phyloP scores from a whole-genome alignment of 257 asterid species.

The Parsonsia alboflavescens region DNA sequence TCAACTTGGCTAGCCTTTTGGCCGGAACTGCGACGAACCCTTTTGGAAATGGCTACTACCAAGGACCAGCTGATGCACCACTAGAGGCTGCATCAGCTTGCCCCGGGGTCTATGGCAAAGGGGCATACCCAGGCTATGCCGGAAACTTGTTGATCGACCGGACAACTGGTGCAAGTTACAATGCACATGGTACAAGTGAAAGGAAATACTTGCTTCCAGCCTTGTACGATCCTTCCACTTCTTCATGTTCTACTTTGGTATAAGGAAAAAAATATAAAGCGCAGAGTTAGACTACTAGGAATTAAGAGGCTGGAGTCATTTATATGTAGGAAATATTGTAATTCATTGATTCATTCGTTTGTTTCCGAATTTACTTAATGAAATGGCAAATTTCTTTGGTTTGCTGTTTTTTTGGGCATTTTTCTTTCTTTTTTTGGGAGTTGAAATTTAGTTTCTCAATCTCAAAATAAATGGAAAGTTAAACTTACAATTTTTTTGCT shows the following conservation, averaged over 20 bases:
- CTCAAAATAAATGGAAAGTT: too few relatives aligned
- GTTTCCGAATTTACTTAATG: neutral
- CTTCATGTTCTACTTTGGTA: conserved; percentile 59
- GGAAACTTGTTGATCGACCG: conserved; percentile 58
- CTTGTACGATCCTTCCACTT: conserved; percentile 54
- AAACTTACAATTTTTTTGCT: too few relatives aligned
- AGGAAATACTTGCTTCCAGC: conserved; percentile 71
- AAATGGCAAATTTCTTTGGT: conserved; percentile 18
- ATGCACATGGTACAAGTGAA: conserved; percentile 56
- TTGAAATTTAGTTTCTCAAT: too few relatives aligned
- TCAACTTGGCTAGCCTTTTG: conserved; percentile 47
- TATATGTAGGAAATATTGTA: conserved; percentile 6
- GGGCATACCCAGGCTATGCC: conserved; percentile 77
- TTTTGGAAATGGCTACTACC: conserved; percentile 65
- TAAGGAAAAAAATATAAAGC: conserved; percentile 1
- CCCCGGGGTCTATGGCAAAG: conserved; percentile 67
- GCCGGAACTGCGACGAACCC: conserved; percentile 75
- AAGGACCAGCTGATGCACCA: conserved; percentile 58
- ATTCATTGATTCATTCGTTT: conserved; percentile 30
- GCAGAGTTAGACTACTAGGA: neutral
- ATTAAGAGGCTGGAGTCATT: neutral
- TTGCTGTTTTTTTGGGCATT: conserved; percentile 8
- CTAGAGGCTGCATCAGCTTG: conserved; percentile 75
- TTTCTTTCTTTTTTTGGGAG: too few relatives aligned
- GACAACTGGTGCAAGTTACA: conserved; percentile 66